Conservation (phyloP, 2,329 filamentous ascomycete species). For the Beauveria pseudobassiana region DNA sequence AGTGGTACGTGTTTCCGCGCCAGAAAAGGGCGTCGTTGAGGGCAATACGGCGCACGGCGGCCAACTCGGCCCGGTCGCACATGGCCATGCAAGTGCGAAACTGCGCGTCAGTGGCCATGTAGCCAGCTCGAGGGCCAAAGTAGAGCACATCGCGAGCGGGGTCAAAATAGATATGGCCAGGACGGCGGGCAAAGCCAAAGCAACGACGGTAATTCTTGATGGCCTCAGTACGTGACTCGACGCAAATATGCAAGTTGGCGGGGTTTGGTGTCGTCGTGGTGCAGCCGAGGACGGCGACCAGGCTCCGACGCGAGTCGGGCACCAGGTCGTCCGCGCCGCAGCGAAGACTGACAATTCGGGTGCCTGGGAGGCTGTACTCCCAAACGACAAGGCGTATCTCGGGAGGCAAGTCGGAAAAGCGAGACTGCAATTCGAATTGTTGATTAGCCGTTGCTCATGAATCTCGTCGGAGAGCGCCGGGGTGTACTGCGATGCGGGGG, state of each 20-base stretch:
- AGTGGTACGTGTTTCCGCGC: conserved; percentile 27
- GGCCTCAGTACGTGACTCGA: conserved; percentile 38
- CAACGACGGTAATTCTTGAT: conserved; percentile 31
- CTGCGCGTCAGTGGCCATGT: conserved; percentile 37
- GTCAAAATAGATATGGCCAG: conserved; percentile 36
- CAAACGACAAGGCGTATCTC: conserved; percentile 43
- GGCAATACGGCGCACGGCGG: conserved; percentile 33
- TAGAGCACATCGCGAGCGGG: conserved; percentile 36
- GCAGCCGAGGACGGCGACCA: conserved; percentile 24
- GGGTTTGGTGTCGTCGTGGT: conserved; percentile 35
- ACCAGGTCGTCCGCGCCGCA: conserved; percentile 23
- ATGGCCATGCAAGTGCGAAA: conserved; percentile 37
- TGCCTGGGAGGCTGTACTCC: conserved; percentile 34
- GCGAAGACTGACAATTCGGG: conserved; percentile 36
- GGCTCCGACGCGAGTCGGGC: not conserved
- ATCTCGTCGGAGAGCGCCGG: not conserved
- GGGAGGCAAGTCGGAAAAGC: conserved; percentile 35
- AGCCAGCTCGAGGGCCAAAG: conserved; percentile 37
- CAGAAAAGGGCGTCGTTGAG: conserved; percentile 39
- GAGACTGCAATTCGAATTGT: conserved; percentile 23
- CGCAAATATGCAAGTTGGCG: conserved; percentile 37
- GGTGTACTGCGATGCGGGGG: not conserved
- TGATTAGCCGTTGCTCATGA: not conserved
- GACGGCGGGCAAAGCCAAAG: conserved; percentile 35
- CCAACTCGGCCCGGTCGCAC: conserved; percentile 33